Percentiles rank a stretch among this genome's conserved stretches.
Conservation (phyloP, 2,329 filamentous ascomycete species). For the Cladosporium sp. region DNA sequence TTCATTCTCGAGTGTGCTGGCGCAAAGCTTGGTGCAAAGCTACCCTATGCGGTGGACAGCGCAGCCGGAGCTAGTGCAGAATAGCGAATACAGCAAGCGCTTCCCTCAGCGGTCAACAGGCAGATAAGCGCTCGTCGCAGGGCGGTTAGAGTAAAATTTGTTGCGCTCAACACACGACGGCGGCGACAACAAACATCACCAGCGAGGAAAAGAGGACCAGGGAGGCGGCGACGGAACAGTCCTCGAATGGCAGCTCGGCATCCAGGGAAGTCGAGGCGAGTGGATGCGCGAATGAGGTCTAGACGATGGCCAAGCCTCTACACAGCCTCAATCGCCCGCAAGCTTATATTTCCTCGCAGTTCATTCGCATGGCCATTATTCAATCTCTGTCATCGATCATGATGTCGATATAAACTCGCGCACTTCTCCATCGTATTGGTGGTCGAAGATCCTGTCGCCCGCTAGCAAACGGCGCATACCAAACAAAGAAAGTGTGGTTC, state of each 20-base stretch:
- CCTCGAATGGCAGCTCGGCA: background rate
- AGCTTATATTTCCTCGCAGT: constrained; percentile 10
- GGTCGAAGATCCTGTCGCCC: background rate
- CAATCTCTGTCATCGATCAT: background rate
- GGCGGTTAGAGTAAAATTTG: background rate
- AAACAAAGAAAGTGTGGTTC: background rate
- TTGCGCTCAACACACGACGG: background rate
- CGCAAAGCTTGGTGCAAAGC: constrained; percentile 1
- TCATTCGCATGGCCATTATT: background rate
- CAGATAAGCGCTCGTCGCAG: background rate
- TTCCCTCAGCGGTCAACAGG: background rate
- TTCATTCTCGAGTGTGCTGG: background rate
- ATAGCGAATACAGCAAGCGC: background rate
- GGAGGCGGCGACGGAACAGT: background rate
- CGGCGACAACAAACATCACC: background rate
- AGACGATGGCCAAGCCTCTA: constrained; percentile 5
- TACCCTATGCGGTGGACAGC: background rate
- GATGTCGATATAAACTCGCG: background rate
- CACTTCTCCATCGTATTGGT: background rate
- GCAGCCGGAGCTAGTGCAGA: background rate
- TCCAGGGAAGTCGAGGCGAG: constrained; percentile 1
- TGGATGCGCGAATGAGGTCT: constrained; percentile 4
- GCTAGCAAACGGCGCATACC: background rate
- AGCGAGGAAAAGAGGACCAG: background rate
- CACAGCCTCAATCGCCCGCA: constrained; percentile 10